A percentile compares a stretch with the other conserved stretches of the same genome.
Evolutionary conservation across 306 rosid genomes (phyloP).

Genomic region (Malus sieversii): DNA sequence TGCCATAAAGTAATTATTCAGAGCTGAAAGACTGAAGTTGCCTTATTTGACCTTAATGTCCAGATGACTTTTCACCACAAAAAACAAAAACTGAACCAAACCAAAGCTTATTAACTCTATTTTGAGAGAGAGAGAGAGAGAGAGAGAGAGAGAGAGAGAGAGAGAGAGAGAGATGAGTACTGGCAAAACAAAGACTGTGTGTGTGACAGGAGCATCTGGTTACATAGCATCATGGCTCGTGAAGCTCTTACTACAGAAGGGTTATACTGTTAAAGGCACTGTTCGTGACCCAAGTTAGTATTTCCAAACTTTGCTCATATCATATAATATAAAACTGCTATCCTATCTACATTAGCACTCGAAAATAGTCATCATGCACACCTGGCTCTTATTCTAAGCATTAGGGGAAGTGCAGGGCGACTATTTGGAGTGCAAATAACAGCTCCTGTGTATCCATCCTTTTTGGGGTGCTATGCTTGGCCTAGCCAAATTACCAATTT

Average conservation of each 20-base stretch:
- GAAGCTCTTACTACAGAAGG: constrained; percentile 39
- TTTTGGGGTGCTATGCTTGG: too few species aligned
- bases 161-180: constrained; percentile 11
- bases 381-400: not conserved
- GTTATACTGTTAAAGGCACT: constrained; percentile 38
- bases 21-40: too few species aligned
- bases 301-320: not conserved
- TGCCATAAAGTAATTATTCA: too few species aligned
- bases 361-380: not conserved
- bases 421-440: too few species aligned
- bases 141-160: too few species aligned
- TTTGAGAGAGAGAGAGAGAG: not conserved
- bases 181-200: constrained; percentile 21
- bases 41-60: too few species aligned
- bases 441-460: too few species aligned
- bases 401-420: not conserved
- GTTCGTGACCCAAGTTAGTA: constrained; percentile 33
- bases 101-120: too few species aligned
- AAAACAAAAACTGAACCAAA: too few species aligned
- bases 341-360: not conserved
- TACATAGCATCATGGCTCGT: constrained; percentile 50
- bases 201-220: constrained; percentile 54
- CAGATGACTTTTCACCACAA: too few species aligned
- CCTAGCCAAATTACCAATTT: too few species aligned
- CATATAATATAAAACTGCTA: too few species aligned